Percentiles rank a stretch among this genome's conserved stretches.
phyloP scores from a whole-genome alignment of 1,284 basidiomycete species.

The Inonotus obliquus region DNA sequence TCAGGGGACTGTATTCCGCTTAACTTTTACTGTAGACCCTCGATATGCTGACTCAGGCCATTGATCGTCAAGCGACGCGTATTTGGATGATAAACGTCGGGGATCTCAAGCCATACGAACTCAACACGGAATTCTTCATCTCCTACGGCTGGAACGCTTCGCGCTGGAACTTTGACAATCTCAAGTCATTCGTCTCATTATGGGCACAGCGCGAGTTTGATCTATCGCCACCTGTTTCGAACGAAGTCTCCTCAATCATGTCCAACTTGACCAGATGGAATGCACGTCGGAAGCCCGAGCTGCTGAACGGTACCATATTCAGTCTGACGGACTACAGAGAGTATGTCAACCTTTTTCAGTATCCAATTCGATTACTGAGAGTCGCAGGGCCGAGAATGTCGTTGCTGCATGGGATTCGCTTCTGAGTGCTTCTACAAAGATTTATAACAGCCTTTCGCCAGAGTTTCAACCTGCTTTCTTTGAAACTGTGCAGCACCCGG shows the following conservation, averaged over 20 bases:
- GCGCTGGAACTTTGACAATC: constrained; percentile 46
- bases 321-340: constrained; percentile 64
- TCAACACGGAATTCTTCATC: constrained; percentile 67
- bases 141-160: constrained; percentile 58
- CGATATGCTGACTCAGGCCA: constrained; percentile 58
- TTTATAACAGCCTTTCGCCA: constrained; percentile 49
- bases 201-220: constrained; percentile 70
- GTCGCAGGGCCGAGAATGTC: constrained; percentile 52
- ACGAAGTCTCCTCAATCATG: constrained; percentile 46
- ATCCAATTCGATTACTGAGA: background rate
- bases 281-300: constrained; percentile 60
- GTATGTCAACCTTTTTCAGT: constrained; percentile 33
- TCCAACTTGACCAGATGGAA: constrained; percentile 59
- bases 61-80: constrained; percentile 49
- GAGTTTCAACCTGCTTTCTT: constrained; percentile 56
- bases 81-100: constrained; percentile 65
- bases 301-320: constrained; percentile 58
- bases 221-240: constrained; percentile 34
- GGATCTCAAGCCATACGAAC: constrained; percentile 70
- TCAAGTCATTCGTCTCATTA: constrained; percentile 45
- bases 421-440: constrained; percentile 43
- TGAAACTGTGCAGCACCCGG: constrained; percentile 63
- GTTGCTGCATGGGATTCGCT: constrained; percentile 46
- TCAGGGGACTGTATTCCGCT: background rate
- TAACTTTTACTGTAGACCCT: constrained; percentile 35